These are phyloP conservation scores for Chrysopogon serrulatus DNA, from an alignment of 176 grass and related monocot genomes.

Conservation along the genomic window DNA sequence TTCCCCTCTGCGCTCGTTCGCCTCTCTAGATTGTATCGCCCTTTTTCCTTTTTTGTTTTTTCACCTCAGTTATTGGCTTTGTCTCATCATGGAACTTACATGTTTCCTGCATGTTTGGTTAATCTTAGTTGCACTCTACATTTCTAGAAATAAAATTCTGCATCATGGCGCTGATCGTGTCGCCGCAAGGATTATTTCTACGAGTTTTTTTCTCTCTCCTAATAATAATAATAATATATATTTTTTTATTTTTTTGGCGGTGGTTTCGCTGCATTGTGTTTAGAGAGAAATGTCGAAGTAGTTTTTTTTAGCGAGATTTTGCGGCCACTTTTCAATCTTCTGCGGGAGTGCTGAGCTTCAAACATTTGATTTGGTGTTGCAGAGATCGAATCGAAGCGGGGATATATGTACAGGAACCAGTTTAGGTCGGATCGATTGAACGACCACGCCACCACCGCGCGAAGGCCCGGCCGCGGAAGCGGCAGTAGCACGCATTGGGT, in stretches of 20 bases:
- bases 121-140: not conserved
- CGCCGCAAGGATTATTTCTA: not conserved
- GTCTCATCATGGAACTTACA: not conserved
- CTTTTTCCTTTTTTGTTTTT: not conserved
- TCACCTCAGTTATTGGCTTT: not conserved
- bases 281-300: not conserved
- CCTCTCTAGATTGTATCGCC: not conserved
- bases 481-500: conserved; percentile 30
- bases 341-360: not conserved
- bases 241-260: not conserved
- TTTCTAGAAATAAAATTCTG: not conserved
- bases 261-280: not conserved
- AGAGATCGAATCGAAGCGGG: conserved; percentile 7
- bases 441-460: conserved; percentile 12
- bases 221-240: no score
- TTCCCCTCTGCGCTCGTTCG: no score
- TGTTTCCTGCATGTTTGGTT: not conserved
- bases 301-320: not conserved
- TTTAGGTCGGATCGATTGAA: conserved; percentile 30
- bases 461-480: conserved; percentile 22
- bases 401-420: conserved; percentile 48
- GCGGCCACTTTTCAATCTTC: not conserved
- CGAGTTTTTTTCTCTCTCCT: not conserved
- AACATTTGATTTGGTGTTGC: not conserved
- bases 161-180: not conserved